Evolutionary conservation across 139 green algal species (phyloP).

Genomic region (Spirogloea muscicola): DNA sequence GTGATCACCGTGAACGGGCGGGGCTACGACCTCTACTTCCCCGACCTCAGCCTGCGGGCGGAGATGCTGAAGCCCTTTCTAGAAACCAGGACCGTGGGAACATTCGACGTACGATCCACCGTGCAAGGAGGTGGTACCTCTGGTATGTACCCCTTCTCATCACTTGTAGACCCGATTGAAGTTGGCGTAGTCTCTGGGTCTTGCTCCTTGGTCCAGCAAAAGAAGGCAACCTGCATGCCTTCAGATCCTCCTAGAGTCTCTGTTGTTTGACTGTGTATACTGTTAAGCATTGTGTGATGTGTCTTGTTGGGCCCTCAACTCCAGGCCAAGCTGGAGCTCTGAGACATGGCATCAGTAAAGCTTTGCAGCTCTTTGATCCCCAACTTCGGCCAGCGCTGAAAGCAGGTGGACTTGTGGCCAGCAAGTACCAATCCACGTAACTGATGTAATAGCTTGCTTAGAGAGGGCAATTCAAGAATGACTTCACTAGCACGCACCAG

Average conservation of each 20-base stretch:
- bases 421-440: not conserved
- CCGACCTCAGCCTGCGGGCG: conserved; percentile 53
- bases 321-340: conserved; percentile 61
- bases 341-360: conserved; percentile 71
- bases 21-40: conserved; percentile 70
- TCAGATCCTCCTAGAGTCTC: not conserved
- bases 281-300: not conserved
- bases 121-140: conserved; percentile 48
- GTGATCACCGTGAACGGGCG: conserved; percentile 68
- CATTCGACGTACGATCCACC: conserved; percentile 65
- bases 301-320: no score
- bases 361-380: conserved; percentile 74
- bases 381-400: conserved; percentile 57
- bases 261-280: not conserved
- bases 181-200: not conserved
- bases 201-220: not conserved
- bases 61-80: conserved; percentile 76
- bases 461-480: no score
- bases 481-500: no score
- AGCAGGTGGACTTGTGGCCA: conserved; percentile 1
- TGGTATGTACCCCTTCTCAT: conserved; percentile 1
- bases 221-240: not conserved
- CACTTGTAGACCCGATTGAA: not conserved
- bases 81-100: conserved; percentile 56
- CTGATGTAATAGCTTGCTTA: no score